Base-by-base conservation (phyloP, 805 yeast genomes). In the Suhomyces sp. region DNA sequence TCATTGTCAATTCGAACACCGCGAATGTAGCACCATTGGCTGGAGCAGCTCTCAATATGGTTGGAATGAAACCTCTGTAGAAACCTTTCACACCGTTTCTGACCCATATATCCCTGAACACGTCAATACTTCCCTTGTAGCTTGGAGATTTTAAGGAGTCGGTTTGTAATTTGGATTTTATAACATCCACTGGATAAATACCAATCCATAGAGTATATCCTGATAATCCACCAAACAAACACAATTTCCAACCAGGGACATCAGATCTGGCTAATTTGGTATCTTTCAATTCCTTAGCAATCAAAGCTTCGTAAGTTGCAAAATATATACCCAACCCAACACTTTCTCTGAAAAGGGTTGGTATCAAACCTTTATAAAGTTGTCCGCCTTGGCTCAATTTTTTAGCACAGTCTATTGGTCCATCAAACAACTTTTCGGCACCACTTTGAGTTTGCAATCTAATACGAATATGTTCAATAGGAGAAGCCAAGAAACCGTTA, bases 21-120 rank as follows among this genome's bases (percentile, higher is more conserved):
- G 90, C 86, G 72, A 94, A 94, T 0, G 99, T 96, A 27, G 96
- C 96, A 41, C 97, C 99, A 66, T 94, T 96, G 3, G 96, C 99
- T 0, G 99, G 99, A 3, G 97, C 96, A 47, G 99, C 98, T 72
- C 99, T 86, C 57, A 94, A 74, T 57, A 94, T 82, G 0, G 98
- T 92, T 37, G 99, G 97, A 17, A 83, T 70, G 65, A 96, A 92
- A 1, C 99, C 99, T 71, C 86, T 86, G 72, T 89, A 88, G 63
- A 94, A 87, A 0, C 96, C 96, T 56, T 76, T 76, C 22, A 83
- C 52, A 24, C 98, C 97, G 48, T 77, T 75, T n/a, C 77, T 75
- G 46, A 66, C 68, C 62, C 66, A 78, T 20, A 89, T 77, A 51
- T 78, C 76, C 51, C 66, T 76, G 15, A 81, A 72, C 24, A 90